Evolutionary conservation across 352 stramenopile species (phyloP).

Genomic region (Peronospora belbahrii): DNA sequence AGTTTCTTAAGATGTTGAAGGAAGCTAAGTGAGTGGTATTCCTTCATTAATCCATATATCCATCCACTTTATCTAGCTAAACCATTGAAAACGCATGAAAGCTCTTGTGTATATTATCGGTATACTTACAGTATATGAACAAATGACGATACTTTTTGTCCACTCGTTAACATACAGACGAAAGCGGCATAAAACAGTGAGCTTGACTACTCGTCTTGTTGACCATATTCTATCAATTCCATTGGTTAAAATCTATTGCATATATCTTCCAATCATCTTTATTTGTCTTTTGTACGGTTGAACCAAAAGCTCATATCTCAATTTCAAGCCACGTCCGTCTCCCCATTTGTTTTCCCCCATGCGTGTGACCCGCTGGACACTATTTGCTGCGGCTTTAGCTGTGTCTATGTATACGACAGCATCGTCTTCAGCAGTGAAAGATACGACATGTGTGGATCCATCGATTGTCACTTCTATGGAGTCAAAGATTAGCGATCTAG

Average conservation of each 20-base stretch:
- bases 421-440: slow-evolving; percentile 17
- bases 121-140: no score
- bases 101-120: no score
- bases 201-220: no score
- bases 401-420: slow-evolving; percentile 25
- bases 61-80: no score
- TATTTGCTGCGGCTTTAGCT: slow-evolving; percentile 30
- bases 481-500: slow-evolving; percentile 35
- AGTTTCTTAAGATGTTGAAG: slow-evolving; percentile 55
- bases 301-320: slow-evolving; percentile 8
- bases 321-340: slow-evolving; percentile 13
- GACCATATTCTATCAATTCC: no score
- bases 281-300: slow-evolving; percentile 13
- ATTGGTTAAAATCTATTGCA: slow-evolving; percentile 9
- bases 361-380: slow-evolving; percentile 29
- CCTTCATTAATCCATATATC: no score
- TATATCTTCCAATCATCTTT: slow-evolving; percentile 4
- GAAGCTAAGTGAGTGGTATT: slow-evolving; percentile 28
- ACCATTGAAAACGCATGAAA: no score
- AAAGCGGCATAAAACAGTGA: no score
- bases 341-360: slow-evolving; percentile 2
- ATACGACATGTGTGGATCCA: slow-evolving; percentile 25
- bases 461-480: slow-evolving; percentile 36
- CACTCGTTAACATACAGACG: no score
- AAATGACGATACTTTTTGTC: no score